These are phyloP conservation scores for Spathaspora gorwiae DNA, from an alignment of 805 yeast species.

Conservation along the genomic window DNA sequence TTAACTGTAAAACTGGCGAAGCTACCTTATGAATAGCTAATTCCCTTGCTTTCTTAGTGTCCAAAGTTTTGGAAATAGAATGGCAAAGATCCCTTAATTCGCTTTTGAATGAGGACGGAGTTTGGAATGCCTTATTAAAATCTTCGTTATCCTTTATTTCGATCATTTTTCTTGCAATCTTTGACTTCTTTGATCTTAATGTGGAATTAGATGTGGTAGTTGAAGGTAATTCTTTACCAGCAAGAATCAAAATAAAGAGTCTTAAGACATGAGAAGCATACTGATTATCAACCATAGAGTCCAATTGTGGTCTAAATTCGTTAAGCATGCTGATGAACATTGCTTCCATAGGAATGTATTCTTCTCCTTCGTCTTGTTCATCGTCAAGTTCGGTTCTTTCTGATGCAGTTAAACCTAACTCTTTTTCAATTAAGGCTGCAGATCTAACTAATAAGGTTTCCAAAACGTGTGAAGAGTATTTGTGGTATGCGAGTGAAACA, in stretches of 20 bases:
- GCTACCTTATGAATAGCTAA: conserved; percentile 74
- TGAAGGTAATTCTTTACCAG: conserved; percentile 78
- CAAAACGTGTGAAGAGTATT: conserved; percentile 89
- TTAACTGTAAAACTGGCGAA: conserved; percentile 80
- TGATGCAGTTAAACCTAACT: conserved; percentile 35
- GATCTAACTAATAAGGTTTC: conserved; percentile 77
- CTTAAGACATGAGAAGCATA: conserved; percentile 89
- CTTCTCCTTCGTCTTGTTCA: conserved; percentile 30
- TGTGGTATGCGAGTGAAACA: conserved; percentile 73
- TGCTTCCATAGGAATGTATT: conserved; percentile 57
- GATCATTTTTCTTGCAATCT: conserved; percentile 89
- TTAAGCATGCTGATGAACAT: conserved; percentile 59
- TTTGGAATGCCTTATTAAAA: conserved; percentile 60
- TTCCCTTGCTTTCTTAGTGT: conserved; percentile 52
- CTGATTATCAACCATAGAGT: conserved; percentile 61
- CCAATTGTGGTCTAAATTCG: conserved; percentile 59
- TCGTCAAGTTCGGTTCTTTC: conserved; percentile 35
- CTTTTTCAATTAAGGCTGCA: conserved; percentile 73
- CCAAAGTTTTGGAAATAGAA: conserved; percentile 30
- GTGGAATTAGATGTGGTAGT: conserved; percentile 64
- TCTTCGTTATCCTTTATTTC: conserved; percentile 77
- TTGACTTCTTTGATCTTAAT: conserved; percentile 77
- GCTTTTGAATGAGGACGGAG: conserved; percentile 63
- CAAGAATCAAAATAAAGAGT: conserved; percentile 60
- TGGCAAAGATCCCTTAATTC: conserved; percentile 51